phyloP scores from a whole-genome alignment of 2,329 filamentous ascomycete genomes.

The Arachnomyces sp. region DNA sequence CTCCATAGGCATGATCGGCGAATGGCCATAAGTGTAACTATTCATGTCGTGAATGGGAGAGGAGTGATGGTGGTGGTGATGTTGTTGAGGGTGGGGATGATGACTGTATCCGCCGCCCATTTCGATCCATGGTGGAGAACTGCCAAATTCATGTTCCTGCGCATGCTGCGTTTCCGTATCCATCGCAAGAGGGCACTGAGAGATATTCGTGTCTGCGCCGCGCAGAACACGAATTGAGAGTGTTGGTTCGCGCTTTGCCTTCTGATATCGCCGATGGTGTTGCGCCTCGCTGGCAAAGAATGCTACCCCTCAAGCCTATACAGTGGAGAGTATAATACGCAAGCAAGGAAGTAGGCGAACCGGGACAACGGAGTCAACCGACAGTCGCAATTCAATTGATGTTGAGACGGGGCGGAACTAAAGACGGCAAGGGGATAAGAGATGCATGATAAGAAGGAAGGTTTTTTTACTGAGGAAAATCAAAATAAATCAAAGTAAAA shows the following conservation, averaged over 20 bases:
- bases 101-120: conserved; percentile 44
- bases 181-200: conserved; percentile 29
- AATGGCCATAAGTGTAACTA: conserved; percentile 54
- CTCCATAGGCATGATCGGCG: conserved; percentile 54
- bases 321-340: background rate
- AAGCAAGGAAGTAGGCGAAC: too few species aligned
- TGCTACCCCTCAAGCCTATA: background rate
- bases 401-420: conserved; percentile 33
- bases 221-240: background rate
- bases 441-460: conserved; percentile 39
- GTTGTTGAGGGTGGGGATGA: conserved; percentile 56
- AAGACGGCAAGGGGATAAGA: conserved; percentile 22
- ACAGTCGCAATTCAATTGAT: too few species aligned
- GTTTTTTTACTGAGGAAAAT: conserved; percentile 7
- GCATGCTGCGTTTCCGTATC: conserved; percentile 37
- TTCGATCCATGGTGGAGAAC: conserved; percentile 37
- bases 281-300: too few species aligned
- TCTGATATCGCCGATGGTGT: too few species aligned
- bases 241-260: too few species aligned
- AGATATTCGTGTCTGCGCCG: conserved; percentile 41
- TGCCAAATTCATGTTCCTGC: conserved; percentile 36
- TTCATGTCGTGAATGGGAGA: conserved; percentile 63
- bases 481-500: too few species aligned
- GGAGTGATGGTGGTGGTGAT: conserved; percentile 54
- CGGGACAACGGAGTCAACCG: too few species aligned